Percentiles rank a stretch among this genome's conserved stretches.
phyloP scores from a whole-genome alignment of 768 basidiomycete genomes.

The Exidia glandulosa region DNA sequence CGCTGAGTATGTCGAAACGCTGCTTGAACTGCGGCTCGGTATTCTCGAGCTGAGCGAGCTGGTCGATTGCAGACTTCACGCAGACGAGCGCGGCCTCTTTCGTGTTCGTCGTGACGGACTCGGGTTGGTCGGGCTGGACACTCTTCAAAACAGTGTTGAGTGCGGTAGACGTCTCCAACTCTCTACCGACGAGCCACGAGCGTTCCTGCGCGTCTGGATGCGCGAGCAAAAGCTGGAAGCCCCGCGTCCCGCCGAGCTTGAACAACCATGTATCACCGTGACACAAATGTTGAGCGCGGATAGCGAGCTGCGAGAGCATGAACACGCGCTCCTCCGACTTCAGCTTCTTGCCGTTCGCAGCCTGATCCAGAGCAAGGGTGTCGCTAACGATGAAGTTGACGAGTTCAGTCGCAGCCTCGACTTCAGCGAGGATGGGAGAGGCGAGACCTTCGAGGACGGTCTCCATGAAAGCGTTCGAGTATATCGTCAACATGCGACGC shows the following conservation, averaged over 20 bases:
- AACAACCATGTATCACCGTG: slow-evolving; percentile 84
- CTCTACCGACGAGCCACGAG: slow-evolving; percentile 75
- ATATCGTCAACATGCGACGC: neutral
- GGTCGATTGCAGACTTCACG: slow-evolving; percentile 38
- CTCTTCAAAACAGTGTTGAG: slow-evolving; percentile 90
- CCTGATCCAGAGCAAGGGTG: slow-evolving; percentile 36
- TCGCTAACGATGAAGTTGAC: slow-evolving; percentile 55
- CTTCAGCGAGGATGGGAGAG: slow-evolving; percentile 50
- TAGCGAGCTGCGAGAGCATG: slow-evolving; percentile 72
- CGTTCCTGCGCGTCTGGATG: neutral
- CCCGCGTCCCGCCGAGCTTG: slow-evolving; percentile 62
- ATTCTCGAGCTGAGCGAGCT: slow-evolving; percentile 15
- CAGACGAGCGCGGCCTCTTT: slow-evolving; percentile 61
- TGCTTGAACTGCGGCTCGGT: slow-evolving; percentile 12
- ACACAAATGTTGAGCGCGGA: slow-evolving; percentile 75
- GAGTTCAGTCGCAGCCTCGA: slow-evolving; percentile 45
- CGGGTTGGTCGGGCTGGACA: slow-evolving; percentile 77
- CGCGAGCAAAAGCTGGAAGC: neutral
- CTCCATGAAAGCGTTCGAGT: slow-evolving; percentile 33
- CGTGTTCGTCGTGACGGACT: slow-evolving; percentile 53
- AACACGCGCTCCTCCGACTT: slow-evolving; percentile 42
- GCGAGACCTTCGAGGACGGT: slow-evolving; percentile 68
- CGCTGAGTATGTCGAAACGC: slow-evolving; percentile 46
- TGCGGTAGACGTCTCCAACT: slow-evolving; percentile 82
- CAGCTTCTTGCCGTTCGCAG: slow-evolving; percentile 33